phyloP scores from a whole-genome alignment of 2,329 filamentous ascomycete genomes.

The Rhinocladiella similis region DNA sequence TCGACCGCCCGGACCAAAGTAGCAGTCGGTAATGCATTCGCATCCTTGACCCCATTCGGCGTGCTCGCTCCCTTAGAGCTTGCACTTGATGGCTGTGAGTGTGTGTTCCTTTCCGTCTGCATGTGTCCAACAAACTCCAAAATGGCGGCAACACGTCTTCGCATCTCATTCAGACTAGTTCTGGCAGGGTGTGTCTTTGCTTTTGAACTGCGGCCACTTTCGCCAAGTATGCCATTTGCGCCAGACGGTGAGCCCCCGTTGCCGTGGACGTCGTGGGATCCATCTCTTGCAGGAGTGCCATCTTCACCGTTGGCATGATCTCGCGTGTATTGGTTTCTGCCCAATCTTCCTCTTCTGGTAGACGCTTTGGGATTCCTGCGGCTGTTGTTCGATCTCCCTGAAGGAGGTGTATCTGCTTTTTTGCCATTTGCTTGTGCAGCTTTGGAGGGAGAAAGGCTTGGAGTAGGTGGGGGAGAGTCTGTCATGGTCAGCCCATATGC shows the following conservation, averaged over 20 bases:
- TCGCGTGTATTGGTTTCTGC: constrained; percentile 80
- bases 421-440: constrained; percentile 40
- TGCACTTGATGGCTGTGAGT: constrained; percentile 39
- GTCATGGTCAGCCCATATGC: constrained; percentile 9
- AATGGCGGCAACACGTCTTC: constrained; percentile 77
- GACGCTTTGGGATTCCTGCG: constrained; percentile 66
- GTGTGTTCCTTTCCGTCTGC: constrained; percentile 78
- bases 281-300: constrained; percentile 33
- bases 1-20: constrained; percentile 37
- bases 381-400: constrained; percentile 45
- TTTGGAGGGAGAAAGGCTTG: constrained; percentile 55
- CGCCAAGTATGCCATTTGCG: constrained; percentile 57
- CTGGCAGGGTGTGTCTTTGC: constrained; percentile 55
- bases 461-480: constrained; percentile 74
- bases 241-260: constrained; percentile 34
- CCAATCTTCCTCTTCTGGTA: constrained; percentile 66
- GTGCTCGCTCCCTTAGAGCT: constrained; percentile 33
- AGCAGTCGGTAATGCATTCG: constrained; percentile 28
- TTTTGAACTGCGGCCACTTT: constrained; percentile 62
- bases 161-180: constrained; percentile 85
- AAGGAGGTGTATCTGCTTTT: constrained; percentile 44
- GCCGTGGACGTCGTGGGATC: constrained; percentile 28
- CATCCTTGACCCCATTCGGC: constrained; percentile 20
- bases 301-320: constrained; percentile 64
- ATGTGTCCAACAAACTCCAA: constrained; percentile 87